phyloP scores from a whole-genome alignment of 139 green algal genomes.

The Eudorina sp. region DNA sequence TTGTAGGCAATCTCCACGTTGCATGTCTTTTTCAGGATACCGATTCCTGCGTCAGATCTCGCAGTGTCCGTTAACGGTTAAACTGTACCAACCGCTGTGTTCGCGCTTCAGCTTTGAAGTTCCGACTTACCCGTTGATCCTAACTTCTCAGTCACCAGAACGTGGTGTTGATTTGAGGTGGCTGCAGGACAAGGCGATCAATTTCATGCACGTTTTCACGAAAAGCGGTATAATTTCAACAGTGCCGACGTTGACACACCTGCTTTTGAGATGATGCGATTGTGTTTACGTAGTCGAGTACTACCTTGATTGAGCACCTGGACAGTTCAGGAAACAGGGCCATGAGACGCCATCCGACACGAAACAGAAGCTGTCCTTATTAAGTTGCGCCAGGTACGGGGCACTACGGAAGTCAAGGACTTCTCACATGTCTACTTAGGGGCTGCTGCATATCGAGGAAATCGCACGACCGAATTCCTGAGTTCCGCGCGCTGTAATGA shows the following conservation, averaged over 20 bases:
- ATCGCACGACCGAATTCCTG: too few relatives aligned
- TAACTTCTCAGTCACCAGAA: conserved; percentile 96
- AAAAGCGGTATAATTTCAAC: neutral
- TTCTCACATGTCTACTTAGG: neutral
- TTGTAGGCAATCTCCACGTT: conserved; percentile 79
- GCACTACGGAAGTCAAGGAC: too few relatives aligned
- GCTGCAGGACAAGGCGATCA: neutral
- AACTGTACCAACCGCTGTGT: too few relatives aligned
- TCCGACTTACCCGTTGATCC: conserved; percentile 73
- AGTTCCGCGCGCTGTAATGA: too few relatives aligned
- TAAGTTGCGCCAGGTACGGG: neutral
- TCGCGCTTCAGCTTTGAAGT: neutral
- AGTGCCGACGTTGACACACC: neutral
- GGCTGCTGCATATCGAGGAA: neutral
- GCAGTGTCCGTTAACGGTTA: neutral
- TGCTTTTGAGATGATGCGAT: neutral
- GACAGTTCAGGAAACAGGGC: neutral
- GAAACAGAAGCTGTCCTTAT: neutral
- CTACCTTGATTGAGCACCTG: neutral
- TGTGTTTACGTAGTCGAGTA: neutral
- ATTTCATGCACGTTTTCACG: neutral
- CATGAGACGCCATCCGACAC: neutral
- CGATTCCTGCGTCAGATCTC: conserved; percentile 68
- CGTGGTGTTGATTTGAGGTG: conserved; percentile 64
- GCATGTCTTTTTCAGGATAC: conserved; percentile 82